Evolutionary conservation across 2,329 filamentous ascomycete genomes (phyloP), one percentile per base, ranked within the genome.

Genomic region (Monilinia vaccinii-corymbosi): DNA sequence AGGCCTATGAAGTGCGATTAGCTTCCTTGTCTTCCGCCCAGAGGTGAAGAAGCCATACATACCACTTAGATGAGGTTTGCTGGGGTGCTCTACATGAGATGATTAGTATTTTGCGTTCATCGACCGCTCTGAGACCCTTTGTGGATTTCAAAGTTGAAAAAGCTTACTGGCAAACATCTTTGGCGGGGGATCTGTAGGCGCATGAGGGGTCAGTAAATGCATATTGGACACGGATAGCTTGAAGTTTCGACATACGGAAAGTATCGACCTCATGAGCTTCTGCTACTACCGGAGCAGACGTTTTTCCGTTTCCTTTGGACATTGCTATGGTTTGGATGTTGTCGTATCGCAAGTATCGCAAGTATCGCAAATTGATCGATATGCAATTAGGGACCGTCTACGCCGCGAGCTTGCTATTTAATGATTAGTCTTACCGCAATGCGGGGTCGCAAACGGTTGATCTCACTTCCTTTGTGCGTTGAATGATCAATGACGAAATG

Each of bases 251-350:
- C 83, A 79, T 75, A 86, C 83, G 82, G 71, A 78, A 90, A 23
- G 87, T 91, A 74, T 89, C 85, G 68, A 91, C 87, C 71, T 85
- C 76, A 74, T 91, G 87, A 70, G 88, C 87, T 79, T 91, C 88
- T 63, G 80, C 79, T 69, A 91, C 87, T 69, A 88, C 85, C 51
- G 80, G 81, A 67, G 68, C 71, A 73, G 73, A 66, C 61, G 74
- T 68, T 45, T 66, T 65, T 18, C 69, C 65, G 11, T 56, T 73
- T 64, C 70, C 72, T 69, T 75, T 75, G 70, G 76, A 76, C 80
- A 82, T 82, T 62, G 61, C 48, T 62, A 50, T 55, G 53, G 45
- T 40, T 48, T 23, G 14, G 21, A 38, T 16, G 28, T 40, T 47
- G 58, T 42, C 45, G 25, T 57, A 51, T 16, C 14, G 36, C 5